Evolutionary conservation across 129 eudicot species (phyloP), one percentile per base, ranked within the genome.

Genomic region (Flaveria sonorensis): DNA sequence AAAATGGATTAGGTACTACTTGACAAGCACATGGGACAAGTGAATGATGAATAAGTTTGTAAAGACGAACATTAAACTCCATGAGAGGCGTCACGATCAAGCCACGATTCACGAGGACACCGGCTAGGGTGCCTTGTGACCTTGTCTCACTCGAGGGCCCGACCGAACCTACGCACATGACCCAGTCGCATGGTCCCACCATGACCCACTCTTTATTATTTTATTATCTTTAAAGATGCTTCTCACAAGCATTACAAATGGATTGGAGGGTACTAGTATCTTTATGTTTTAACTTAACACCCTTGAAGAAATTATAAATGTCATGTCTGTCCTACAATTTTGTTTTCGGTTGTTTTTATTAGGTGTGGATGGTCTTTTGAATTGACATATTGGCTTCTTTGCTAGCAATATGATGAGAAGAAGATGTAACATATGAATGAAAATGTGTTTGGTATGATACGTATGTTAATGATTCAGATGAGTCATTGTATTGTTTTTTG

Each of bases 81-180:
- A 72, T 39, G 40, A 72, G 42, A 11, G 59, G 56, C 1, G 83
- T 79, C 83, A 64, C 67, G 19, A 63, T 79, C 78, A 53, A 79
- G 24, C 20, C 68, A 77, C 55, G 75, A 55, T 10, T 68, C 83
- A 79, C 74, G 78, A 73, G 79, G 79, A 72, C 56, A 63, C 83
- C 83, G 83, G 59, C 60, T 71, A 68, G 10, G 42, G 42, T 6
- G 18, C 46, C 69, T 63, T 63, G 69, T 63, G 67, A 52, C 78
- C 67, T 61, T 71, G 78, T 71, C 81, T 51, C 74, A 67, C 73
- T 40, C 81, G 53, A 30, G 36, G 36, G 36, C 36, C 36, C 36
- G 36, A 30, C 36, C 36, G 36, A 45, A 28, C 26, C 24, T 4
- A 16, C 40, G 69, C 47, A 68, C 72, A 21, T 10, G 78, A 79